Conservation (phyloP, 495 filamentous ascomycete species). For the Collariella sp. region DNA sequence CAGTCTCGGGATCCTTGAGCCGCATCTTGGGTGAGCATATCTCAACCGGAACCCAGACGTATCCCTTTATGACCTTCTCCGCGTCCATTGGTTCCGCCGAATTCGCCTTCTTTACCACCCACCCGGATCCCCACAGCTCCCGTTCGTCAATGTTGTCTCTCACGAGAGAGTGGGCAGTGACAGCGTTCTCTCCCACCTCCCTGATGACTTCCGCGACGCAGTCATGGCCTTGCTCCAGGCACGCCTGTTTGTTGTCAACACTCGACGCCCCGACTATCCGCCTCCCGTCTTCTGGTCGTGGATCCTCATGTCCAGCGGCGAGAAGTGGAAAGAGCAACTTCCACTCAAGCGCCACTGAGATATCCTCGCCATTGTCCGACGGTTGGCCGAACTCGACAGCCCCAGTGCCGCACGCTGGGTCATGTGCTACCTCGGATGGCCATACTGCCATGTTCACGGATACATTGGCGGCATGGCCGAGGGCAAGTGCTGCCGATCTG, state of each 20-base stretch:
- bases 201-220: conserved; percentile 18
- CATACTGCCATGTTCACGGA: no score
- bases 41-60: conserved; percentile 25
- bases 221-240: conserved; percentile 8
- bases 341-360: conserved; percentile 10
- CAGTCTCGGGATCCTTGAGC: conserved; percentile 9
- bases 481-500: no score
- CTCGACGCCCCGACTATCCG: background rate
- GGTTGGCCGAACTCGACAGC: no score
- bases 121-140: conserved; percentile 22
- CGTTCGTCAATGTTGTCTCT: conserved; percentile 9
- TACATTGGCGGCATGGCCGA: no score
- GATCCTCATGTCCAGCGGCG: background rate
- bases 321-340: conserved; percentile 15
- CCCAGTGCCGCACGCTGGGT: no score
- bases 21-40: conserved; percentile 25
- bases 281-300: background rate
- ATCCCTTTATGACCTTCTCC: conserved; percentile 10
- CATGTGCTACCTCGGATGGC: no score
- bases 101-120: conserved; percentile 30
- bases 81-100: conserved; percentile 18
- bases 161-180: conserved; percentile 12
- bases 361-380: conserved; percentile 2
- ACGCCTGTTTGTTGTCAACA: background rate
- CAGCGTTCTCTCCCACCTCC: conserved; percentile 12